Evolutionary conservation across 805 yeast species (phyloP), one percentile per base, ranked within the genome.

Genomic region (Teunomyces lycoperdinae): DNA sequence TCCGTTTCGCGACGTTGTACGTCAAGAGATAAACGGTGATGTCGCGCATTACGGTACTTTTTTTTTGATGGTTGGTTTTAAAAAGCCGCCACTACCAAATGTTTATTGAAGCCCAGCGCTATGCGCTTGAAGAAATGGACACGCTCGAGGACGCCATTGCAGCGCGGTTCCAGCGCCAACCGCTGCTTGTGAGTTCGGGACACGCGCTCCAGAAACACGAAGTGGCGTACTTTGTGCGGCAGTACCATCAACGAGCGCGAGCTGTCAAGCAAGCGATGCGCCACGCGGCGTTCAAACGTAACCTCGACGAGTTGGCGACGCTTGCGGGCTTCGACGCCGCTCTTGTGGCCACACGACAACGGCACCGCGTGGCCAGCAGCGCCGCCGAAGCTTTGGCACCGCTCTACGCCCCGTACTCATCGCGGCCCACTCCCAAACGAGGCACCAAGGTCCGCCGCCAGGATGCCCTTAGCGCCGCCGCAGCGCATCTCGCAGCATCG

Each of bases 141-240:
- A 66, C 80, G 2, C 76, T 92, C 3, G 95, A 91, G 57, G 57
- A 66, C 27, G 89, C 89, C 0, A 73, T 89, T 0, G 64, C 85
- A 0, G 77, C 76, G 42, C 69, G 97, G 45, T 66, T 89, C 3
- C 70, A 73, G 44, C 58, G 82, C 48, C 85, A 87, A 57, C 90
- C 92, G 0, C 71, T 68, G 13, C 50, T 87, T 2, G 73, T 78
- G 24, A 20, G 5, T 20, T 20, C 24, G 24, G 24, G 55, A 48
- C 46, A 16, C 54, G 9, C 47, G 9, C 43, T 80, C 16, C 91
- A 85, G 55, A 83, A 84, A 56, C 88, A 84, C 63, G 96, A 90
- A 60, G 73, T 87, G 7, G 68, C 69, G 14, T 53, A 61, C 36
- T 78, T 90, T 45, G 54, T 78, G 3, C 66, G 73, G 7, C 76